Evolutionary conservation across 2,329 filamentous ascomycete genomes (phyloP).

Genomic region (Nothomitra cinnamomea): DNA sequence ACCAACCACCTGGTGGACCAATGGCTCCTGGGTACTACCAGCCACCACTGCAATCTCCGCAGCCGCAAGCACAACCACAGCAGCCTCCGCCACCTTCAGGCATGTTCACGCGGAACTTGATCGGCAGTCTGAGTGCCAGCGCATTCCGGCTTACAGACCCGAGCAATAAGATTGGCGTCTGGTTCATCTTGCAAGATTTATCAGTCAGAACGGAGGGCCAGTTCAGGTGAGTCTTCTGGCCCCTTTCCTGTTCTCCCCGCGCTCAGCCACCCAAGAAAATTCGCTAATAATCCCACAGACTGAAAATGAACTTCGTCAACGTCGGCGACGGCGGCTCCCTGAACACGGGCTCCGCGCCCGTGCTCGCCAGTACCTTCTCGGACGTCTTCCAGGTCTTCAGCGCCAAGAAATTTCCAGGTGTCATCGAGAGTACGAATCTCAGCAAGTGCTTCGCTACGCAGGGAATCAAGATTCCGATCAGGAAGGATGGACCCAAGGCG

Average conservation of each 20-base stretch:
- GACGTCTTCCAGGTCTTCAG: slow-evolving; percentile 87
- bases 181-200: slow-evolving; percentile 92
- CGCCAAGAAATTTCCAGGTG: slow-evolving; percentile 95
- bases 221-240: slow-evolving; percentile 49
- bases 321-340: slow-evolving; percentile 45
- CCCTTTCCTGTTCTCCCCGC: too few species aligned
- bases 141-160: slow-evolving; percentile 70
- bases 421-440: slow-evolving; percentile 79
- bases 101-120: slow-evolving; percentile 90
- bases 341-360: slow-evolving; percentile 60
- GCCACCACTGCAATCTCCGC: slow-evolving; percentile 9
- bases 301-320: slow-evolving; percentile 69
- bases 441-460: slow-evolving; percentile 89
- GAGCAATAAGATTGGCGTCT: slow-evolving; percentile 69
- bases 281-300: slow-evolving; percentile 20
- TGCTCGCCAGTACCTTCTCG: slow-evolving; percentile 73
- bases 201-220: slow-evolving; percentile 84
- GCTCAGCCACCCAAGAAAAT: too few species aligned
- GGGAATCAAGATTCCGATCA: slow-evolving; percentile 91
- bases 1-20: slow-evolving; percentile 8
- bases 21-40: slow-evolving; percentile 7
- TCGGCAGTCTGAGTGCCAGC: slow-evolving; percentile 78
- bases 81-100: slow-evolving; percentile 41
- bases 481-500: slow-evolving; percentile 56
- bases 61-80: slow-evolving; percentile 17